Evolutionary conservation across 2,329 filamentous ascomycete species (phyloP).

Genomic region (Mycogone perniciosa): DNA sequence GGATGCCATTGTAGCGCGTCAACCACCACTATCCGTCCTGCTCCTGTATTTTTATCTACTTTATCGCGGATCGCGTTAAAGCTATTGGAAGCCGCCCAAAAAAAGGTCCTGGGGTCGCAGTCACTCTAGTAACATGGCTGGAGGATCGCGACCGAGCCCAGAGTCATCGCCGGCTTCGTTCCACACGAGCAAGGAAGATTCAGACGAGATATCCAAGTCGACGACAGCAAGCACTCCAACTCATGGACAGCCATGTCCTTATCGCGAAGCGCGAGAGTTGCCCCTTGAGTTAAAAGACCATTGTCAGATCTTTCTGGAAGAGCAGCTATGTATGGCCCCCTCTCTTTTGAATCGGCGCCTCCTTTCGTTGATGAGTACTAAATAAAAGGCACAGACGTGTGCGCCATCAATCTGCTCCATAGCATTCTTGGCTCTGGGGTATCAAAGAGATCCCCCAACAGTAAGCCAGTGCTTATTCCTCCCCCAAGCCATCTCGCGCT

Average conservation of each 20-base stretch:
- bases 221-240: slow-evolving; percentile 32
- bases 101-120: background rate
- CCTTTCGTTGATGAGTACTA: background rate
- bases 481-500: slow-evolving; percentile 68
- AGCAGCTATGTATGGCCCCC: slow-evolving; percentile 55
- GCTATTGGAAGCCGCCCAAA: background rate
- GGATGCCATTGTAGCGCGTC: too few relatives aligned
- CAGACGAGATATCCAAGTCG: slow-evolving; percentile 21
- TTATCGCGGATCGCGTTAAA: background rate
- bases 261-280: slow-evolving; percentile 49
- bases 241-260: slow-evolving; percentile 30
- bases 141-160: slow-evolving; percentile 16
- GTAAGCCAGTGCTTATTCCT: slow-evolving; percentile 54
- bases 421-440: slow-evolving; percentile 53
- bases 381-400: slow-evolving; percentile 21
- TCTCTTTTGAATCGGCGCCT: slow-evolving; percentile 4
- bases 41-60: background rate
- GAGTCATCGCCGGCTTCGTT: slow-evolving; percentile 30
- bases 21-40: background rate
- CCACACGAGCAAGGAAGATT: slow-evolving; percentile 24
- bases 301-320: slow-evolving; percentile 67
- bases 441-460: slow-evolving; percentile 21
- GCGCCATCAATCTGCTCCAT: slow-evolving; percentile 57
- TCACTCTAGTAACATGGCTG: slow-evolving; percentile 7
- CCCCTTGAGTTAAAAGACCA: slow-evolving; percentile 60